Evolutionary conservation across 441 rosid species (phyloP).

Genomic region (Flueggea neowawraea): DNA sequence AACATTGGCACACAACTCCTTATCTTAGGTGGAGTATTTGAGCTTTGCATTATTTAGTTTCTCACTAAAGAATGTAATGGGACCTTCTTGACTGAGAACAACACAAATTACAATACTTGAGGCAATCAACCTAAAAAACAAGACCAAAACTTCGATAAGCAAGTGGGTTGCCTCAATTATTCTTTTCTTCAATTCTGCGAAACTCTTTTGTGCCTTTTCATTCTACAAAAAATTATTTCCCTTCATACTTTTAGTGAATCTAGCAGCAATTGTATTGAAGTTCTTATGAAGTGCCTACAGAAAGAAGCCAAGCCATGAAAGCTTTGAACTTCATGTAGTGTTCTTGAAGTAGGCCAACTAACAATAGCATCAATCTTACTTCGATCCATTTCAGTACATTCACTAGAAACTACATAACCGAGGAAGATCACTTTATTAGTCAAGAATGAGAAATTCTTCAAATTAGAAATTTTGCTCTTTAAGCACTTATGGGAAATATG

Average conservation of each 20-base stretch:
- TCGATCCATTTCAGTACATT: background rate
- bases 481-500: background rate
- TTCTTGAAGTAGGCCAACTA: background rate
- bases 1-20: background rate
- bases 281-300: background rate
- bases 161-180: background rate
- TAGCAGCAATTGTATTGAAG: background rate
- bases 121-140: background rate
- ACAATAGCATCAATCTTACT: background rate
- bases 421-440: too few species aligned
- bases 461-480: background rate
- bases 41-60: too few species aligned
- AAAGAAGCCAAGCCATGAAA: slow-evolving; percentile 4
- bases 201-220: background rate
- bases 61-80: background rate
- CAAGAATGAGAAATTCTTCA: background rate
- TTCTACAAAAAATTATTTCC: background rate
- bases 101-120: background rate
- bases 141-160: background rate
- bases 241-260: background rate
- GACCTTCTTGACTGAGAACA: background rate
- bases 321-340: background rate
- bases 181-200: background rate
- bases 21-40: background rate
- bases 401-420: too few species aligned